Conservation (phyloP, 129 eudicot genomes). For the Lactuca sativa region DNA sequence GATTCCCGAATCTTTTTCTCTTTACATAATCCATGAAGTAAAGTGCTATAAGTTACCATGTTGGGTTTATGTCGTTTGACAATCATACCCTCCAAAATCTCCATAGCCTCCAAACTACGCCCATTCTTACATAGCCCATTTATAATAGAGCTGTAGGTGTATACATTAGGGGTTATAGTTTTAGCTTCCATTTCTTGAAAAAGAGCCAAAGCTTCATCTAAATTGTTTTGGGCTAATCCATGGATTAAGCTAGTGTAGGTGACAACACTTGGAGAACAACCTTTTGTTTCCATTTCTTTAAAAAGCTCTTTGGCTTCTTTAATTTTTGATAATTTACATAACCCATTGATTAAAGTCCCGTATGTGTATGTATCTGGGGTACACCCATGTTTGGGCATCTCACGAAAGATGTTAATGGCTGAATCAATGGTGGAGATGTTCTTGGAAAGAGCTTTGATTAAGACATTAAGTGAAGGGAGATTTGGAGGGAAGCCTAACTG, state of each 20-base stretch:
- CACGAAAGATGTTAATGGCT: slow-evolving; percentile 67
- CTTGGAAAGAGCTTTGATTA: slow-evolving; percentile 86
- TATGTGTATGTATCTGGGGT: slow-evolving; percentile 80
- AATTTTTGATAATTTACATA: slow-evolving; percentile 53
- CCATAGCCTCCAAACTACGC: slow-evolving; percentile 58
- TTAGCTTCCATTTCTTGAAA: slow-evolving; percentile 69
- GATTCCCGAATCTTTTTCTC: slow-evolving; percentile 58
- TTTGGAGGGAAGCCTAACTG: slow-evolving; percentile 59
- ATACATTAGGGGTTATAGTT: slow-evolving; percentile 64
- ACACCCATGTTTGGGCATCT: slow-evolving; percentile 82
- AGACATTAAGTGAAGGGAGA: slow-evolving; percentile 76
- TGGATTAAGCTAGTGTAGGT: slow-evolving; percentile 73
- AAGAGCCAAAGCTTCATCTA: slow-evolving; percentile 65
- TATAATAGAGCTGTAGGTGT: slow-evolving; percentile 78
- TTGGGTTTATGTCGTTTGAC: slow-evolving; percentile 52
- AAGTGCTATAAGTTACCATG: slow-evolving; percentile 72
- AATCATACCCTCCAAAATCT: slow-evolving; percentile 65
- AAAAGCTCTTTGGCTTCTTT: slow-evolving; percentile 74
- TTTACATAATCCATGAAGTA: slow-evolving; percentile 73
- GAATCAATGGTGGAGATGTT: slow-evolving; percentile 61
- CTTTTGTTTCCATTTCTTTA: slow-evolving; percentile 61
- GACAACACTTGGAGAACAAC: slow-evolving; percentile 74
- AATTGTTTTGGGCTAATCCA: slow-evolving; percentile 60
- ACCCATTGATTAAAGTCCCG: slow-evolving; percentile 79
- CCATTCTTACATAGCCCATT: slow-evolving; percentile 77